Base-by-base conservation (phyloP, 1,284 basidiomycete genomes). In the Boletus sp. region DNA sequence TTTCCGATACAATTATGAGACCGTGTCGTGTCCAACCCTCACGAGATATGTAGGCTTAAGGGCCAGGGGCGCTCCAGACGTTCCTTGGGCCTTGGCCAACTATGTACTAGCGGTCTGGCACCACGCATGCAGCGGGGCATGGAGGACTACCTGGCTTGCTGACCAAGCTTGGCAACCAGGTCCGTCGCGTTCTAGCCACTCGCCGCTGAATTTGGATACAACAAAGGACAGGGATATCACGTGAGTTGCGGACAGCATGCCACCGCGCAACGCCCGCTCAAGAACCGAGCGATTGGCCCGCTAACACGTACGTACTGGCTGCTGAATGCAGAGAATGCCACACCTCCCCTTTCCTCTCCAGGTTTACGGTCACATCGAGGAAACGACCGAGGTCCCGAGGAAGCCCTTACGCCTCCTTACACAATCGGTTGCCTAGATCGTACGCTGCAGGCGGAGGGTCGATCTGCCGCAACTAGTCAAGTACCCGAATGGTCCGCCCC, bases 381-480 rank as follows among this genome's bases (percentile, higher is more conserved):
- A 37, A 51, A 46, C 44, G 13, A 40, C 61, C 62, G 64, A 62
- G 61, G 64, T 57, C 22, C 60, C 63, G 61, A 64, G 62, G 61
- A 43, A 12, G 22, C 43, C 8, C 33, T n/a, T 16, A 35, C 6
- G 6, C 29, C 29, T 30, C 14, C 29, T 30, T n/a, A n/a, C 30
- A 23, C 14, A 35, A n/a, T 34, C 22, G 38, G 50, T 49, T 37
- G 29, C 26, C 33, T 35, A 4, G 27, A 37, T 14, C 19, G 14
- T n/a, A n/a, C 29, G 8, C 34, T 25, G 22, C 34, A 27, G 20
- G 42, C 25, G 36, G 39, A 34, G 35, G 20, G 36, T 34, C 35
- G 27, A 47, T 50, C 55, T 32, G 13, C n/a, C n/a, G 25, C 30
- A 34, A 41, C 23, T n/a, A 30, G 26, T 44, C 53, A 26, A 41